Percentiles rank a stretch among this genome's conserved stretches.
phyloP scores from a whole-genome alignment of 176 grass and related monocot genomes.

The Juncus inflexus region DNA sequence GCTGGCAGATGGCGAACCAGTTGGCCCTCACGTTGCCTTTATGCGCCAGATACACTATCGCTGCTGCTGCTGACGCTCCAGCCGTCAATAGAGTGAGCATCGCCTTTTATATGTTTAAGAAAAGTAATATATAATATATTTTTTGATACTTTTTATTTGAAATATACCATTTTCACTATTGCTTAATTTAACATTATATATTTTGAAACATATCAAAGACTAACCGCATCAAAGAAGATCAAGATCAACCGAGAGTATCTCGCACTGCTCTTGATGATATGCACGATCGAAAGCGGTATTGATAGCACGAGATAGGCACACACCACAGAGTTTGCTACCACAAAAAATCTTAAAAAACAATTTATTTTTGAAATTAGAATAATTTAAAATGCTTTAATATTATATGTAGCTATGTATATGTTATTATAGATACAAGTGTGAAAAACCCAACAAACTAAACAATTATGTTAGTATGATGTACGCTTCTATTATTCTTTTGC shows the following conservation, averaged over 20 bases:
- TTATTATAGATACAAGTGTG: neutral
- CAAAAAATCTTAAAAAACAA: conserved; percentile 42
- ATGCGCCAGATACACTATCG: conserved; percentile 58
- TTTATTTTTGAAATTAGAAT: neutral
- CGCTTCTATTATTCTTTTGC: no score
- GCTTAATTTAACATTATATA: neutral
- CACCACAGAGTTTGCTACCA: conserved; percentile 53
- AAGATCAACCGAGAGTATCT: conserved; percentile 42
- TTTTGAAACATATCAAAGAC: neutral
- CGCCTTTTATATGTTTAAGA: conserved; percentile 5
- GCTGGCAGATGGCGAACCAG: conserved; percentile 65
- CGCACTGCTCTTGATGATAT: conserved; percentile 44
- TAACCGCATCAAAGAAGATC: conserved; percentile 44
- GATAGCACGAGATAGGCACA: conserved; percentile 55
- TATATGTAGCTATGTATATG: no score
- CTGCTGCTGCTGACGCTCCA: conserved; percentile 40
- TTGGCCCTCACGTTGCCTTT: conserved; percentile 60
- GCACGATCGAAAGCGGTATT: conserved; percentile 47
- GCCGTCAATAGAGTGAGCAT: conserved; percentile 44
- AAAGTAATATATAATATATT: no score
- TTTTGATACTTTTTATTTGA: neutral
- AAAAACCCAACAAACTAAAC: no score
- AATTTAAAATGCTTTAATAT: no score
- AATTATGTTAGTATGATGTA: no score
- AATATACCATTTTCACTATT: neutral